Evolutionary conservation across 2,329 filamentous ascomycete genomes (phyloP).

Genomic region (Knoxdaviesia proteae): DNA sequence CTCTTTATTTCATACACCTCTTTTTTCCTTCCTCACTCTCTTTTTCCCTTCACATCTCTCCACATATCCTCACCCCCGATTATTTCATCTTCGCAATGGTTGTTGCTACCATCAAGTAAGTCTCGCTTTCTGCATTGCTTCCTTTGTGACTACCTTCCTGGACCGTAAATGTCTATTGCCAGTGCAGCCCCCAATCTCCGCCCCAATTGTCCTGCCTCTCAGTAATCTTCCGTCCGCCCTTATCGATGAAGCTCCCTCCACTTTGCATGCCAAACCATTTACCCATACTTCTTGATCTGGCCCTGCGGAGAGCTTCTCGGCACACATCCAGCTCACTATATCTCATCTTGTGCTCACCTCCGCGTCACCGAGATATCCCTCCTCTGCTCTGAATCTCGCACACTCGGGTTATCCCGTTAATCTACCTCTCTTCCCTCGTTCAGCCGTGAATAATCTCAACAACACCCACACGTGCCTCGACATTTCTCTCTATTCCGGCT

Average conservation of each 20-base stretch:
- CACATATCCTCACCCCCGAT: not conserved
- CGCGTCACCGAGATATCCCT: too few relatives aligned
- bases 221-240: not conserved
- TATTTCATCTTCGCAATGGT: slow-evolving; percentile 23
- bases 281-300: too few relatives aligned
- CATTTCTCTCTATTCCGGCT: not conserved
- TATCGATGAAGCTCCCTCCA: not conserved
- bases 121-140: slow-evolving; percentile 3
- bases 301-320: too few relatives aligned
- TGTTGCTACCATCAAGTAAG: slow-evolving; percentile 45
- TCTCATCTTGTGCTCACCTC: too few relatives aligned
- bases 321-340: too few relatives aligned
- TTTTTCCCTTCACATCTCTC: not conserved
- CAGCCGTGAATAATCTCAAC: not conserved
- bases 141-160: too few relatives aligned
- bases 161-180: too few relatives aligned
- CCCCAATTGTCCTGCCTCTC: too few relatives aligned
- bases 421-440: not conserved
- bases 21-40: too few relatives aligned
- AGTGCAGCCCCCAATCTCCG: too few relatives aligned
- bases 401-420: not conserved
- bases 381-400: not conserved
- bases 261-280: too few relatives aligned
- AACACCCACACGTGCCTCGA: not conserved
- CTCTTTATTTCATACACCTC: too few relatives aligned